Percentiles rank a stretch among this genome's conserved stretches.
phyloP scores from a whole-genome alignment of 2,329 filamentous ascomycete genomes.

The Colletotrichum sp. region DNA sequence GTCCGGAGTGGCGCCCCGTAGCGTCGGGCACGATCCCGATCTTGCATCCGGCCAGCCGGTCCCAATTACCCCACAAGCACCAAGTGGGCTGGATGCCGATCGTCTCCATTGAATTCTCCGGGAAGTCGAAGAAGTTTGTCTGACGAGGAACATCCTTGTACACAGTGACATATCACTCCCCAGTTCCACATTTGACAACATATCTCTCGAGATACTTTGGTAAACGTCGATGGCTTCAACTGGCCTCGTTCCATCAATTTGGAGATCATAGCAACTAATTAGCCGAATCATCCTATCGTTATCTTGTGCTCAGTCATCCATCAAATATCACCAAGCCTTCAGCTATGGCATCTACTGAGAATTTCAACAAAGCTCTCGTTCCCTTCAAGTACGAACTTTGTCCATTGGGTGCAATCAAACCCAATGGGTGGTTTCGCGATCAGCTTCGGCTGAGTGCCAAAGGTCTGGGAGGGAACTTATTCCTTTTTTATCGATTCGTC shows the following conservation, averaged over 20 bases:
- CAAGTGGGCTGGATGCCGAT: neutral
- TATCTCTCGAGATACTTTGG: neutral
- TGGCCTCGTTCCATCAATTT: neutral
- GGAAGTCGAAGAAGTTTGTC: neutral
- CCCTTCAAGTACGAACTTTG: constrained; percentile 43
- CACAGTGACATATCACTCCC: neutral
- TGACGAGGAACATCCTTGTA: neutral
- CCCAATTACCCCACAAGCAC: neutral
- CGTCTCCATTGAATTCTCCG: neutral
- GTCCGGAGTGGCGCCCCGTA: neutral
- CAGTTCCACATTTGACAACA: neutral
- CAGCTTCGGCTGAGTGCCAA: constrained; percentile 53
- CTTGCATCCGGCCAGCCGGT: neutral
- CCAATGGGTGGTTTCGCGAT: constrained; percentile 56
- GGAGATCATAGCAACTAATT: neutral
- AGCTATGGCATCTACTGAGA: neutral
- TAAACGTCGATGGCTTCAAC: neutral
- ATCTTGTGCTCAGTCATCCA: neutral
- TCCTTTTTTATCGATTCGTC: constrained; percentile 61
- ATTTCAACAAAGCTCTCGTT: constrained; percentile 23
- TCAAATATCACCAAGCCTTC: neutral
- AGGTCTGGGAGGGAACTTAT: constrained; percentile 57
- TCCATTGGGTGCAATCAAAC: constrained; percentile 53
- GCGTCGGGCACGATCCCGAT: neutral
- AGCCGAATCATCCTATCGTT: neutral